A percentile compares a stretch with the other conserved stretches of the same genome.
Conservation (phyloP, 768 basidiomycete species). For the Pluteus cervinus region DNA sequence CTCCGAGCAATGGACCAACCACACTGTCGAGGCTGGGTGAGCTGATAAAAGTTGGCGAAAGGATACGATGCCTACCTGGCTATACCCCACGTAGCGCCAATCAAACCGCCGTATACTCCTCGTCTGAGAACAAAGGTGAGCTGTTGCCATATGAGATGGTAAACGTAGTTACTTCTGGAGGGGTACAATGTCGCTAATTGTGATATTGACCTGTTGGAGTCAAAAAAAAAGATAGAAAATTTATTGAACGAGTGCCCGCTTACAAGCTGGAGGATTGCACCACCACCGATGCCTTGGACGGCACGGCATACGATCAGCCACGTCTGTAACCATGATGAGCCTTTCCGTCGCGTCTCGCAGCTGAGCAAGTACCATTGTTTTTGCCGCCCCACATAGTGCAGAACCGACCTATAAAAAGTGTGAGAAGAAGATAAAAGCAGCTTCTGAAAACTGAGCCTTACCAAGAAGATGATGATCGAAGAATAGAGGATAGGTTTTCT, state of each 20-base stretch:
- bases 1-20: constrained; percentile 76
- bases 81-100: constrained; percentile 80
- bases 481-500: constrained; percentile 67
- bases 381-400: constrained; percentile 76
- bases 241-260: constrained; percentile 6
- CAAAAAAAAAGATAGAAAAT: not conserved
- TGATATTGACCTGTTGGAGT: constrained; percentile 51
- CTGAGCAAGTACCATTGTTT: constrained; percentile 51
- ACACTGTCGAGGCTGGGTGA: constrained; percentile 32
- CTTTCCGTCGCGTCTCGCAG: not conserved
- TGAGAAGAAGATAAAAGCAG: constrained; percentile 1
- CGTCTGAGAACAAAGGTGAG: constrained; percentile 36
- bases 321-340: constrained; percentile 21
- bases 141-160: not conserved
- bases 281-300: constrained; percentile 80
- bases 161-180: constrained; percentile 54
- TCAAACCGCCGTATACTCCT: constrained; percentile 69
- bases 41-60: not conserved
- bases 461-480: constrained; percentile 63
- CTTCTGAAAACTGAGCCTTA: constrained; percentile 19
- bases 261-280: constrained; percentile 70
- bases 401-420: constrained; percentile 54
- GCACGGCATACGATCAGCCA: constrained; percentile 77
- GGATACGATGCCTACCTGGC: constrained; percentile 25
- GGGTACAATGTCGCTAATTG: constrained; percentile 78